Evolutionary conservation across 108 stramenopile species (phyloP).

Genomic region (Nannochloropsis salina): DNA sequence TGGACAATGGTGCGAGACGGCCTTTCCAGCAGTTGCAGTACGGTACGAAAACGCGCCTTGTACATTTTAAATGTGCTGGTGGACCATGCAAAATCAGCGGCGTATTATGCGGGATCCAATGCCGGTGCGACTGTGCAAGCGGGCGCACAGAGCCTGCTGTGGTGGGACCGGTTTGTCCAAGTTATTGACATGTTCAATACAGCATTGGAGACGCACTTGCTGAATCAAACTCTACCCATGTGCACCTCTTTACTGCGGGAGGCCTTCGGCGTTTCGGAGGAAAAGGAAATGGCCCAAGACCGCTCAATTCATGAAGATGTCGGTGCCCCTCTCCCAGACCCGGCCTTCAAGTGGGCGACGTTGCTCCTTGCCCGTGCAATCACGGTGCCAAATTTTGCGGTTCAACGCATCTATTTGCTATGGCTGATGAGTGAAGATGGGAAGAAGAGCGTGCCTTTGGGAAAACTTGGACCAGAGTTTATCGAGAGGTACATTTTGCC

Average conservation of each 20-base stretch:
- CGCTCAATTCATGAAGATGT: not conserved
- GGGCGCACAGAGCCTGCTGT: not conserved
- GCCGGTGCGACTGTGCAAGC: too few species aligned
- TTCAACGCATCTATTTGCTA: not conserved
- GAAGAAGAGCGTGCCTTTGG: not conserved
- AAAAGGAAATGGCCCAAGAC: not conserved
- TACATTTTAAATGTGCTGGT: slow-evolving; percentile 2
- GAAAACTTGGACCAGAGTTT: not conserved
- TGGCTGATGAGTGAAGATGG: slow-evolving; percentile 14
- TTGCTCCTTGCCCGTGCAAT: not conserved
- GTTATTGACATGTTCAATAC: slow-evolving; percentile 7
- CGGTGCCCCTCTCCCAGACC: not conserved
- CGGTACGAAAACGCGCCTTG: slow-evolving; percentile 1
- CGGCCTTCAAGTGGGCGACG: not conserved
- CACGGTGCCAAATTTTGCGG: not conserved
- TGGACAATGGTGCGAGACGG: not conserved
- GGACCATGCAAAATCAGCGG: not conserved
- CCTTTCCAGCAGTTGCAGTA: not conserved
- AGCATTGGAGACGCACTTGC: not conserved
- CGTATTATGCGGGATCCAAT: not conserved
- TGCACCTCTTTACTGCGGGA: not conserved
- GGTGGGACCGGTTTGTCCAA: not conserved
- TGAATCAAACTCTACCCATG: not conserved
- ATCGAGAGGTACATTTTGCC: not conserved
- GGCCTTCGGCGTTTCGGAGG: not conserved